These are phyloP conservation scores for Chrysanthemum lavandulifolium DNA, from an alignment of 129 eudicot species.

Conservation along the genomic window DNA sequence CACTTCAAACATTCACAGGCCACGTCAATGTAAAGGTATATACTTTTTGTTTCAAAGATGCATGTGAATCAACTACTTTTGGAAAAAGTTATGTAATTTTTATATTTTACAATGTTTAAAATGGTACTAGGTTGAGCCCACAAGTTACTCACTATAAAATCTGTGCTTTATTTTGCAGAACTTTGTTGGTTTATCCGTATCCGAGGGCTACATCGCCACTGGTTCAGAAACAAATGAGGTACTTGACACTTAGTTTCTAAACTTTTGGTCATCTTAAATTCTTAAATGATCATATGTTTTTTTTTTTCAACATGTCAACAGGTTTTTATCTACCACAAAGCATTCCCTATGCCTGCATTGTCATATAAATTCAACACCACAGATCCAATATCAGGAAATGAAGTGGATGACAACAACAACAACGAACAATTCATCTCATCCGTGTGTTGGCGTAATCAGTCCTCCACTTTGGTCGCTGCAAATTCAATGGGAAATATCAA, in stretches of 20 bases:
- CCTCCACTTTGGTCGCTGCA: constrained; percentile 86
- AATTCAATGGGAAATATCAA: constrained; percentile 86
- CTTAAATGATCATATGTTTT: background rate
- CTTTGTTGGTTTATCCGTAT: constrained; percentile 91
- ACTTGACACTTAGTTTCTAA: background rate
- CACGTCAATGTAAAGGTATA: constrained; percentile 70
- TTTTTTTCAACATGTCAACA: constrained; percentile 19
- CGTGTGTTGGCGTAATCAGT: constrained; percentile 89
- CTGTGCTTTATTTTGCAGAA: constrained; percentile 46
- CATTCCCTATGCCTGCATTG: constrained; percentile 80
- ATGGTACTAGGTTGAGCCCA: background rate
- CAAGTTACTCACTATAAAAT: background rate
- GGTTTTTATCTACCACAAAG: constrained; percentile 87
- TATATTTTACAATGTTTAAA: background rate
- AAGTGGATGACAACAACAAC: constrained; percentile 54
- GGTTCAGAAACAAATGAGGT: constrained; percentile 99
- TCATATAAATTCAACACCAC: constrained; percentile 70
- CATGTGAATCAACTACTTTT: background rate
- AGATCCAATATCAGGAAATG: constrained; percentile 74
- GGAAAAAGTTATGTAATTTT: background rate
- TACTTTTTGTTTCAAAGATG: background rate
- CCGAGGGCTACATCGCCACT: constrained; percentile 91
- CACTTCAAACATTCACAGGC: constrained; percentile 77
- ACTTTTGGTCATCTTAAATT: background rate
- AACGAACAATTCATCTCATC: constrained; percentile 84